Evolutionary conservation across 169 alveolate species (phyloP), one percentile per base, ranked within the genome.

Genomic region (Perkinsus chesapeaki): DNA sequence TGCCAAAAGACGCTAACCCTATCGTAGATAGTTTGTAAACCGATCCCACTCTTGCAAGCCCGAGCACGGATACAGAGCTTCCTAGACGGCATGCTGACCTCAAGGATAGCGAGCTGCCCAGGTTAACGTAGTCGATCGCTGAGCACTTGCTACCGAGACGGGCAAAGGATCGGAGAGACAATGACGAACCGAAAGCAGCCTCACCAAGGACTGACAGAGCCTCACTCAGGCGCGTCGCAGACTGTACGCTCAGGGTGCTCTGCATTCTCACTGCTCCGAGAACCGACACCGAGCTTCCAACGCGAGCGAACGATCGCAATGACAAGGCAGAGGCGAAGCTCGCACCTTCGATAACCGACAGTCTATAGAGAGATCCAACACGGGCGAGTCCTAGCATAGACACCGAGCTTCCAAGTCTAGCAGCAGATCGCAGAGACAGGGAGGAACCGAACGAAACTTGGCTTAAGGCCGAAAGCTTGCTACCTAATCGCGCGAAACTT

Each of bases 241-340:
- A 9, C 16, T 43, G 60, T 43, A 43, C 60, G 16, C 23, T 43
- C 23, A 43, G 60, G 16, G 60, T 16, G 60, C 60, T 43, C 60
- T 43, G 60, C 92, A 90, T 31, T 20, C 92, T 12, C 47, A 90
- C 36, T 31, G n/a, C 39, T 3, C 92, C 92, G 92, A 23, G 39
- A 27, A 90, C 39, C 39, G 92, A 90, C 39, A 90, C 92, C 20
- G 92, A 36, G 39, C 47, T 34, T 3, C 92, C 92, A 5, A 90
- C 92, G 43, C 92, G 92, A 36, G 92, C 92, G 39, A 34, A 90
- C 47, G 31, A 36, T 9, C 92, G 92, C 92, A 90, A 31, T 27
- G 48, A 36, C 48, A 31, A 90, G 43, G 34, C 43, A 20, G 48
- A 36, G 36, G 47, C 92, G 3, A 31, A 31, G 19, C 16, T 3